Evolutionary conservation across 2,329 filamentous ascomycete species (phyloP).

Genomic region (Metarhizium guizhouense): DNA sequence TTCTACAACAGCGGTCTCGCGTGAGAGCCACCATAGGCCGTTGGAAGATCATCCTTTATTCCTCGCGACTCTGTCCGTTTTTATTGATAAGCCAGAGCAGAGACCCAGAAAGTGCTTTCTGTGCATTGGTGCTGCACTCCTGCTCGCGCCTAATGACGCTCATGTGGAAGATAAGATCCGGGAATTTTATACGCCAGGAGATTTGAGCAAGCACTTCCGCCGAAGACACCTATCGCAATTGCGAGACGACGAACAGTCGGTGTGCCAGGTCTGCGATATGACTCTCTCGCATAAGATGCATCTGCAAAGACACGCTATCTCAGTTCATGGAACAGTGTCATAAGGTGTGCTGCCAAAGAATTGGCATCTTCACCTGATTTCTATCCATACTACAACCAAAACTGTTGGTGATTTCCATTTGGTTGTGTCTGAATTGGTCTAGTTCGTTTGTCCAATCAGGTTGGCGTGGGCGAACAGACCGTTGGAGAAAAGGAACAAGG

Average conservation of each 20-base stretch:
- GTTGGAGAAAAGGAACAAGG: too few relatives aligned
- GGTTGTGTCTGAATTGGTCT: too few relatives aligned
- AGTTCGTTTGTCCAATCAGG: too few relatives aligned
- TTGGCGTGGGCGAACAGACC: too few relatives aligned
- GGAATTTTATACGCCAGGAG: slow-evolving; percentile 7
- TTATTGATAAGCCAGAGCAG: slow-evolving; percentile 6
- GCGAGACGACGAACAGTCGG: not conserved
- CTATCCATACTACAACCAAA: too few relatives aligned
- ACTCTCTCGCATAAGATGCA: slow-evolving; percentile 22
- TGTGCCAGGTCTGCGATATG: slow-evolving; percentile 6
- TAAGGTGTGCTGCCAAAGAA: too few relatives aligned
- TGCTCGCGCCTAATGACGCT: slow-evolving; percentile 1
- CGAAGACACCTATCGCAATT: slow-evolving; percentile 7
- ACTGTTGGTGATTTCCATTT: too few relatives aligned
- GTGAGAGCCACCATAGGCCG: slow-evolving; percentile 1
- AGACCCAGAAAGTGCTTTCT: slow-evolving; percentile 9
- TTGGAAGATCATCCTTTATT: not conserved
- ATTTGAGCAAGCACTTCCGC: slow-evolving; percentile 9
- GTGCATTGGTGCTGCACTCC: slow-evolving; percentile 5
- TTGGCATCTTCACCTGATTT: too few relatives aligned
- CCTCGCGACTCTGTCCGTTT: slow-evolving; percentile 7
- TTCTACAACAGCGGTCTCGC: too few relatives aligned
- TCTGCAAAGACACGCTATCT: slow-evolving; percentile 23
- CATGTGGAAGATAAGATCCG: slow-evolving; percentile 2
- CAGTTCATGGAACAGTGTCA: slow-evolving; percentile 19